Evolutionary conservation across 2,329 filamentous ascomycete species (phyloP), one percentile per base, ranked within the genome.

Genomic region (Fusarium metavorans): DNA sequence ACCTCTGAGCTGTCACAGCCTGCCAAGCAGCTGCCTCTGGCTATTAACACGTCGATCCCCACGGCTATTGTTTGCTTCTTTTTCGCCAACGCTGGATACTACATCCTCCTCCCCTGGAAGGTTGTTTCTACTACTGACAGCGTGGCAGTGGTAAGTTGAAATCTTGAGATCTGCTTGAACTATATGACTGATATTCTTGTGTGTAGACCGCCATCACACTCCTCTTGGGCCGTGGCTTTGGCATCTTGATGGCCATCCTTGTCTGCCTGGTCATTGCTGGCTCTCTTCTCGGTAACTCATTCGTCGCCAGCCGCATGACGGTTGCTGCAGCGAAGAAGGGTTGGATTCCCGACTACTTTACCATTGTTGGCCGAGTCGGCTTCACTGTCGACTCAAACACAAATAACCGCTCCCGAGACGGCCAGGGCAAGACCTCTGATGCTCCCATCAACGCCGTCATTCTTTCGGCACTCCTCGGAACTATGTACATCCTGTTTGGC

Each of bases 181-280:
- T 20, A 14, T 9, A 2, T 13, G 10, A 1, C 43, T 62, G 27
- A 48, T 13, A 6, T 18, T 23, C 23, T 32, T 43, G 10, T 13
- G 16, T 25, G 20, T 41, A 91, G 84, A 90, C 90, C 6, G 90
- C 84, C 20, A 89, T 88, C 75, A 88, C 83, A 25, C 86, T 83
- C 56, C 86, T 92, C 2, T 77, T 92, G 2, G 90, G 90, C 3
- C 84, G 82, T 0, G 84, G 80, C 0, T 87, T 88, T 58, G 90
- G 89, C 5, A 85, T 90, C 43, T 71, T 87, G 0, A 86, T 90
- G 2, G 90, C 90, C 1, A 74, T 88, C 0, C 79, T 92, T 1
- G 89, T 92, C 45, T 91, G 89, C 70, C 80, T 91, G 0, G 90
- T 91, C 0, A 90, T 91, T 6, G 89, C 89, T 1, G 90, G 90